Evolutionary conservation across 2,329 filamentous ascomycete species (phyloP).

Genomic region (Cercospora sp.): DNA sequence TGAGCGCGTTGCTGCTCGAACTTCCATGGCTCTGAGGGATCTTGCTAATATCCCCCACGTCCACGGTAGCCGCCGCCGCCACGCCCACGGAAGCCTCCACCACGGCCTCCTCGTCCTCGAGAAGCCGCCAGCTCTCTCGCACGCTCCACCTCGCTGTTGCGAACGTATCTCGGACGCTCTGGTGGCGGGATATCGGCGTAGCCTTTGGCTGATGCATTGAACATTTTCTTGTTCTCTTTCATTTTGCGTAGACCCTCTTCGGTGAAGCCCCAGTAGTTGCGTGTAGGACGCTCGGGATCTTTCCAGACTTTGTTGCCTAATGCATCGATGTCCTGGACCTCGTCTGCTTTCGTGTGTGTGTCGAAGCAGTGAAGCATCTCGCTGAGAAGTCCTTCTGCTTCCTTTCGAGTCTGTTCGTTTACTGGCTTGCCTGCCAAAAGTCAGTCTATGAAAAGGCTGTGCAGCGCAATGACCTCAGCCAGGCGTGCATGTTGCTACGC

Average conservation of each 20-base stretch:
- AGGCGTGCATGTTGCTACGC: neutral
- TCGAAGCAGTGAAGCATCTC: constrained; percentile 33
- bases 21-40: neutral
- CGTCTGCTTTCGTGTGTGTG: constrained; percentile 32
- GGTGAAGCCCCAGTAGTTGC: constrained; percentile 37
- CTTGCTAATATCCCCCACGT: constrained; percentile 11
- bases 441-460: neutral
- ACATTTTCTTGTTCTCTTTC: constrained; percentile 26
- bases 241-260: constrained; percentile 29
- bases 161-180: constrained; percentile 14
- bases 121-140: constrained; percentile 25
- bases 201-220: constrained; percentile 21
- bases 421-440: constrained; percentile 26
- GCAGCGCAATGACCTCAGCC: no score
- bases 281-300: constrained; percentile 33
- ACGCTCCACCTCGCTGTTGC: constrained; percentile 27
- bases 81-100: constrained; percentile 7
- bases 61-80: constrained; percentile 19
- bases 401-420: constrained; percentile 24
- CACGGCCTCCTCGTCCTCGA: constrained; percentile 18
- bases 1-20: neutral
- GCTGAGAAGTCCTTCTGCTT: constrained; percentile 28
- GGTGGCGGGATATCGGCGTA: constrained; percentile 27
- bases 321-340: constrained; percentile 36
- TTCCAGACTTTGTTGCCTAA: constrained; percentile 38